Evolutionary conservation across 179 eudicot genomes (phyloP), one percentile per base, ranked within the genome.

Genomic region (Gypsophila paniculata): DNA sequence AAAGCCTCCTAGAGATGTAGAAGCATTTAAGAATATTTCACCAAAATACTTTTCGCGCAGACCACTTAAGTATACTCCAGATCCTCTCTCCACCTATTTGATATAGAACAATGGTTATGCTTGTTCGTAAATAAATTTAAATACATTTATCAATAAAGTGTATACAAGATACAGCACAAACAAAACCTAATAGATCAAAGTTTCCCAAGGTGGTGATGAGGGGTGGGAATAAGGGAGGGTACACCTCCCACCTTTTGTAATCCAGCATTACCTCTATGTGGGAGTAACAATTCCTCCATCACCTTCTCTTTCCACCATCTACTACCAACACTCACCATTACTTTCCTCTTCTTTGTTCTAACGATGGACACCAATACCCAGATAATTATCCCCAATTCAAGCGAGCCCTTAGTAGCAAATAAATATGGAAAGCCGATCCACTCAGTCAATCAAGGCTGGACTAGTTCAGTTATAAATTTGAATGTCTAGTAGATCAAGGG

Each of bases 31-130:
- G 83, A 95, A 95, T 21, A 92, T 21, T 89, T 90, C 99, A 62
- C 99, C 97, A 78, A 95, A 95, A 77, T 95, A 82, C 80, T 90
- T 92, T 78, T 95, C 99, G 63, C 99, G 81, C 70, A 90, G 75
- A 42, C 99, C 99, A 80, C 99, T 95, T 73, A 92, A 80, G 83
- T 95, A 95, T 29, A 90, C 90, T 75, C 82, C 77, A 72, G 83
- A 73, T 71, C 99, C 99, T 86, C 78, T 90, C 82, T 95, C 99
- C 70, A 95, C 97, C 99, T 95, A 87, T 72, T 82, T 53, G 10
- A 5, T 44, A 62, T 26, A 42, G 26, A 78, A 2, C 18, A 22
- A 46, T 57, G 34, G 44, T 26, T 57, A 55, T 64, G 42, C 54
- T 54, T 54, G 70, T 55, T 51, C 46, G 29, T 42, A 61, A 38